Base-by-base conservation (phyloP, 1,139 yeast species). In the Blastobotrys malaysiensis region DNA sequence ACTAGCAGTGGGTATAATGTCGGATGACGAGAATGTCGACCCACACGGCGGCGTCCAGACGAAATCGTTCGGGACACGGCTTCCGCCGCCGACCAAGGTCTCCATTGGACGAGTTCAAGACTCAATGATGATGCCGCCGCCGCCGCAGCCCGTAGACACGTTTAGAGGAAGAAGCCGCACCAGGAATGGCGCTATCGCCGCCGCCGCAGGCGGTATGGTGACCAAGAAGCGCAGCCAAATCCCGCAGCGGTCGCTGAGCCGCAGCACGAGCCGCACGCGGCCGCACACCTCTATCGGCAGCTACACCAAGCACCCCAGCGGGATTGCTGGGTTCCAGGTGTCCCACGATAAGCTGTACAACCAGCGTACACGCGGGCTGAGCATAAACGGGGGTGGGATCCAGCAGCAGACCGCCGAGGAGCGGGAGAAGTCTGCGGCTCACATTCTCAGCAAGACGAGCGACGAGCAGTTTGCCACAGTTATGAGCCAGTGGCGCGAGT, bases 331-430 rank as follows among this genome's bases (percentile, higher is more conserved):
- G 14, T 31, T 31, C 39, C 39, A 31, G 39, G 16, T 31, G 16
- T 16, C 39, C 16, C 39, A 14, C 3, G 39, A 31, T 5, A 31
- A 31, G 39, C 16, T 44, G 14, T 20, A 13, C 26, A 19, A 19
- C n/a, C 24, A n/a, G 26, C 45, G 46, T 3, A 43, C 22, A 21
- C 26, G 16, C 5, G 46, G 24, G 26, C 19, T 22, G 46, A 20
- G 39, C 39, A 31, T 31, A 22, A n/a, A 11, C 24, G 14, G 16
- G 26, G 16, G 9, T 26, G 19, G 20, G 14, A 39, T 39, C 14
- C 44, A 39, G 14, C n/a, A n/a, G n/a, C 24, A 44, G 46, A 20
- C 24, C 46, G 20, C 45, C 45, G 22, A 19, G 46, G 46, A 44
- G 26, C 6, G 22, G 13, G 24, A 44, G 13, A 44, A 20, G 22